Evolutionary conservation across 129 eudicot genomes (phyloP).

Genomic region (Pseudognaphalium luteoalbum): DNA sequence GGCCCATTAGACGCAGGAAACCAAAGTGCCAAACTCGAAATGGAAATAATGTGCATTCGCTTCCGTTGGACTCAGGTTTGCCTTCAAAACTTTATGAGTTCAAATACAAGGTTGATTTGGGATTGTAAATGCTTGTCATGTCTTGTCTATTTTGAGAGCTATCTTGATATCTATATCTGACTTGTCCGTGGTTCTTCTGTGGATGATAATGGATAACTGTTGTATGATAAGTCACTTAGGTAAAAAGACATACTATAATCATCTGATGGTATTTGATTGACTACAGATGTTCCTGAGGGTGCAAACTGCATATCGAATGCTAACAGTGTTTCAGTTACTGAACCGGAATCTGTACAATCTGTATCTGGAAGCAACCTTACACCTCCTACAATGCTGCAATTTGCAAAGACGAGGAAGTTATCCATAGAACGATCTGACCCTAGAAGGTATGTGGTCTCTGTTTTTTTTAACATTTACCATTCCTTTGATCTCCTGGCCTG

Average conservation of each 20-base stretch:
- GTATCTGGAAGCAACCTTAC: constrained; percentile 58
- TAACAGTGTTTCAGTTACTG: constrained; percentile 54
- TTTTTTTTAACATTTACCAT: neutral
- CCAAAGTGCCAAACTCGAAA: constrained; percentile 36
- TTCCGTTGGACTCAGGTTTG: constrained; percentile 49
- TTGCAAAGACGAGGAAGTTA: constrained; percentile 82
- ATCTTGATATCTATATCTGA: neutral
- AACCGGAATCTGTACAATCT: constrained; percentile 72
- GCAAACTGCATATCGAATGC: constrained; percentile 58
- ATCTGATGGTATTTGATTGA: constrained; percentile 4
- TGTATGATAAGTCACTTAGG: constrained; percentile 3
- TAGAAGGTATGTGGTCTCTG: constrained; percentile 54
- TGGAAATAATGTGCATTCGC: constrained; percentile 57
- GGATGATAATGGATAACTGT: constrained; percentile 3
- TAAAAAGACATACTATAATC: neutral
- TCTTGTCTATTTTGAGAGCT: neutral
- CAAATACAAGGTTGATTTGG: constrained; percentile 35
- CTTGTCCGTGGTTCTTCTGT: neutral
- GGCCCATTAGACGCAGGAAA: constrained; percentile 51
- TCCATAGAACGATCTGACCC: constrained; percentile 73
- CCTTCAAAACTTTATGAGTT: constrained; percentile 39
- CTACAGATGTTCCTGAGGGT: constrained; percentile 42
- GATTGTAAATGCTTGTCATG: constrained; percentile 29
- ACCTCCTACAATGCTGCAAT: constrained; percentile 67
- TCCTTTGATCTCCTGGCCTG: neutral